Base-by-base conservation (phyloP, 495 filamentous ascomycete genomes). In the Zalerion maritima region DNA sequence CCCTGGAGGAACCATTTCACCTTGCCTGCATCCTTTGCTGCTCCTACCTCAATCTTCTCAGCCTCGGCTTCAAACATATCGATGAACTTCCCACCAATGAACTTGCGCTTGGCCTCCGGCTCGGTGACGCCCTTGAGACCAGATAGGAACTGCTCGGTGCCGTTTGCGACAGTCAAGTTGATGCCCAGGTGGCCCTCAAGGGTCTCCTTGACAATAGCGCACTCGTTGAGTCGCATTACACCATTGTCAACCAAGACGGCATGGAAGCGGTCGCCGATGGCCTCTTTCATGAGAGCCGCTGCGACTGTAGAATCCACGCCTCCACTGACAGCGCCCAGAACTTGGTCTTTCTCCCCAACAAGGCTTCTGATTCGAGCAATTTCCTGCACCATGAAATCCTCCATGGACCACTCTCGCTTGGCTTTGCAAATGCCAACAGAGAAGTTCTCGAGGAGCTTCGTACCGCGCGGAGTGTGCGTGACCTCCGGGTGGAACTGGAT, bases 301-400 rank as follows among this genome's bases (percentile, higher is more conserved):
- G 76, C 89, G 11, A 84, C 89, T 3, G 89, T 97, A 6, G 70
- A 78, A 49, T 97, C 89, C 3, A 97, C 89, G 43, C 89, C 89
- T 40, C 89, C 89, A 36, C 73, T 82, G 16, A 86, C 79, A 26
- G 81, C 79, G 17, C 81, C 81, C 36, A 93, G 69, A 9, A 93
- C 86, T 46, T 86, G 84, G 0, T 69, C 85, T 27, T 65, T 74
- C 10, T 71, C 60, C 5, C 86, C 85, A 20, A 94, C 86, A 9
- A 86, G 55, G 3, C 69, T 55, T 20, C 78, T 61, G 38, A 94
- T 93, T 16, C 80, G 62, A 11, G 55, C 50, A 43, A 93, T 78
- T 48, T 89, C 81, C 39, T 78, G 66, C 31, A 80, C 70, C 2
- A 82, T 62, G 48, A 94, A 94, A 36, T 69, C 64, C 15, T 60